phyloP scores from a whole-genome alignment of 257 asterid genomes.

The Thymus mandschuricus region DNA sequence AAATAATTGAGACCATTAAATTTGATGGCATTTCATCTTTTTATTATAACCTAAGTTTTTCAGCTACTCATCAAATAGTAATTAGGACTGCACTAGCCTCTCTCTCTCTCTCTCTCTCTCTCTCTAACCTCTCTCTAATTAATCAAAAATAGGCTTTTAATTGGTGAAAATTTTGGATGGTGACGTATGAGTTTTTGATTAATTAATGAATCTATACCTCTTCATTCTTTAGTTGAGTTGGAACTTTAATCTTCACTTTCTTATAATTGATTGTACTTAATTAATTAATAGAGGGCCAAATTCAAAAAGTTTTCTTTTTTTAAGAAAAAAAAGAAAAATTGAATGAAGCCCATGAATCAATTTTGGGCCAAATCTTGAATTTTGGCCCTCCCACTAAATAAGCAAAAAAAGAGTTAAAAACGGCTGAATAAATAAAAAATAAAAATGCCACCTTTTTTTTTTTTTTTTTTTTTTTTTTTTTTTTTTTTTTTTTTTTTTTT shows the following conservation, averaged over 20 bases:
- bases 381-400: neutral
- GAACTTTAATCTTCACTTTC: neutral
- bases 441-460: too few relatives aligned
- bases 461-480: too few relatives aligned
- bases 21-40: conserved; percentile 8
- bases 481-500: too few relatives aligned
- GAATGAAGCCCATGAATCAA: neutral
- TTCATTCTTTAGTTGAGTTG: neutral
- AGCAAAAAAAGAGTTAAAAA: neutral
- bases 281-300: neutral
- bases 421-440: too few relatives aligned
- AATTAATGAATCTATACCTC: neutral
- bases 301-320: too few relatives aligned
- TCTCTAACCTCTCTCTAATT: neutral
- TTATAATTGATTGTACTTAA: neutral
- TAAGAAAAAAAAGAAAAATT: neutral
- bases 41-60: conserved; percentile 28
- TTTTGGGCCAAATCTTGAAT: neutral
- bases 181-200: neutral
- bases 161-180: conserved; percentile 9
- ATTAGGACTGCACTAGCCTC: conserved; percentile 33
- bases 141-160: conserved; percentile 17
- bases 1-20: conserved; percentile 24
- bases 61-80: conserved; percentile 39
- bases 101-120: neutral